Conservation (phyloP, 331 rosid genomes). For the Malus hybrid region DNA sequence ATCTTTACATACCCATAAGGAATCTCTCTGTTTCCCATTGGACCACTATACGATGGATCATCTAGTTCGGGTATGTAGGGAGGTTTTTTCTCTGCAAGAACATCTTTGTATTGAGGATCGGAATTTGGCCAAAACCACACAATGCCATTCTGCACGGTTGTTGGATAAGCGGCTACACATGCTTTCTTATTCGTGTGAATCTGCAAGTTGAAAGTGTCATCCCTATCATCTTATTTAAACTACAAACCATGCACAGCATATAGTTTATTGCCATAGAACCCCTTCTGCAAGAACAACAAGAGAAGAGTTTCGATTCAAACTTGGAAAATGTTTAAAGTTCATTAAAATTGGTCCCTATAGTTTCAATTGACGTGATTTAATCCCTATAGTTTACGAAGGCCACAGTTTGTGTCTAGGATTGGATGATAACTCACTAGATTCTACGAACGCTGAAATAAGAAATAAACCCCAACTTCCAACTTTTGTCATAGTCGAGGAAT, state of each 20-base stretch:
- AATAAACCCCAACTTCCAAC: no score
- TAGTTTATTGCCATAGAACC: background rate
- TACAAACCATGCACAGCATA: background rate
- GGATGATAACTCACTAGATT: no score
- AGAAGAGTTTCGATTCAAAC: background rate
- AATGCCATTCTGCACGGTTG: slow-evolving; percentile 57
- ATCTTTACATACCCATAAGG: slow-evolving; percentile 53
- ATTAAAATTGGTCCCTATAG: background rate
- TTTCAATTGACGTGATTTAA: no score
- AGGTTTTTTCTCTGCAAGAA: slow-evolving; percentile 45
- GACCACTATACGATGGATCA: slow-evolving; percentile 53
- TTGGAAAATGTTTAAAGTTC: background rate
- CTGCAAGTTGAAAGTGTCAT: slow-evolving; percentile 39
- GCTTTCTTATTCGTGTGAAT: slow-evolving; percentile 65
- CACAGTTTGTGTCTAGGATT: no score
- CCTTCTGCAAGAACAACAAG: background rate
- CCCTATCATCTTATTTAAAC: background rate
- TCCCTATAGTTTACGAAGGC: no score
- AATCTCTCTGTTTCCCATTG: slow-evolving; percentile 69
- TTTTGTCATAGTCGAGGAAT: no score
- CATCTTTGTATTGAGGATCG: slow-evolving; percentile 67
- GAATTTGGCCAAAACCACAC: slow-evolving; percentile 89
- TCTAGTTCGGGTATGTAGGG: slow-evolving; percentile 64
- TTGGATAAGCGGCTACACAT: slow-evolving; percentile 73
- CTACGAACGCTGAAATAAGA: no score